These are phyloP conservation scores for Gossypium trilobum DNA, from an alignment of 441 rosid species.

Conservation along the genomic window DNA sequence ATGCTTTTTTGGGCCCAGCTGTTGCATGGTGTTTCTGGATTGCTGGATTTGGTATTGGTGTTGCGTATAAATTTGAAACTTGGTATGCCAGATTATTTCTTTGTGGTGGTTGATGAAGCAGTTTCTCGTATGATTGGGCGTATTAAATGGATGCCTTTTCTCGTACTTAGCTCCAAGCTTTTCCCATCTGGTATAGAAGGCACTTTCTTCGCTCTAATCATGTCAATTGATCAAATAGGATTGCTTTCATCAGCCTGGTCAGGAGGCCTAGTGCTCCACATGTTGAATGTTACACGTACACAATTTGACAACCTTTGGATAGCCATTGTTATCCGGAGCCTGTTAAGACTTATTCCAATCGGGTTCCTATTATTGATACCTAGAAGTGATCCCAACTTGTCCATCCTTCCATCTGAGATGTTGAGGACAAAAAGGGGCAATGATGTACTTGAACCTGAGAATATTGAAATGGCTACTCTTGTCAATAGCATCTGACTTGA, in stretches of 20 bases:
- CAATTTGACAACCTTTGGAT: slow-evolving; percentile 55
- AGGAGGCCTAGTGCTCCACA: slow-evolving; percentile 51
- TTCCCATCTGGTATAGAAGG: slow-evolving; percentile 70
- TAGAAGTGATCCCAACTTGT: slow-evolving; percentile 30
- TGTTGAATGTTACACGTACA: slow-evolving; percentile 46
- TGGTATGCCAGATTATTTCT: slow-evolving; percentile 56
- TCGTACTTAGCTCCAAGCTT: slow-evolving; percentile 68
- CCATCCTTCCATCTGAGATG: slow-evolving; percentile 43
- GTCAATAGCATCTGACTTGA: slow-evolving; percentile 16
- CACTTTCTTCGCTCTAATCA: slow-evolving; percentile 64
- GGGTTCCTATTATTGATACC: slow-evolving; percentile 43
- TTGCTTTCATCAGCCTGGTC: slow-evolving; percentile 57
- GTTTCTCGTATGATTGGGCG: slow-evolving; percentile 45
- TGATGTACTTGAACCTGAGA: slow-evolving; percentile 22
- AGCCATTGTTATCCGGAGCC: slow-evolving; percentile 46
- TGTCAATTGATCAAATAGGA: slow-evolving; percentile 68
- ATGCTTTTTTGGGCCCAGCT: slow-evolving; percentile 60
- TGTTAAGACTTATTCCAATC: slow-evolving; percentile 36
- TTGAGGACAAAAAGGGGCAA: slow-evolving; percentile 24
- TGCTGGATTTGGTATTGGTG: slow-evolving; percentile 55
- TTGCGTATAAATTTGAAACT: slow-evolving; percentile 48
- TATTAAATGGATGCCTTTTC: slow-evolving; percentile 65
- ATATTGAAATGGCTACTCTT: slow-evolving; percentile 39
- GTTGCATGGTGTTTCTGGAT: slow-evolving; percentile 43
- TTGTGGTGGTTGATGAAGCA: slow-evolving; percentile 53